Evolutionary conservation across 108 stramenopile species (phyloP).

Genomic region (Discostella pseudostelligera): DNA sequence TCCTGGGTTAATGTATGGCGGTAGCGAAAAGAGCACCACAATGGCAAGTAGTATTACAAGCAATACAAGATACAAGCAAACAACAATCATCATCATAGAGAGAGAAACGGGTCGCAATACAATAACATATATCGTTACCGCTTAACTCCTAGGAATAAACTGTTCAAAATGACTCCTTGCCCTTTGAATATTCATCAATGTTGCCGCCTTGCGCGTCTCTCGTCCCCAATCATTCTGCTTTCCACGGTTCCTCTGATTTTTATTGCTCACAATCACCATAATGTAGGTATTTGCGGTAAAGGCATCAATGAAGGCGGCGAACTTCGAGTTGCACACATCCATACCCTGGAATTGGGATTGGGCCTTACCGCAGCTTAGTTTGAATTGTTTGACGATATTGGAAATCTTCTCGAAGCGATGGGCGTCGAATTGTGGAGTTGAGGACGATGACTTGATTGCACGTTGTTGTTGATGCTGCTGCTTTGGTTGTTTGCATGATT

Average conservation of each 20-base stretch:
- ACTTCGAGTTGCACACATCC: slow-evolving; percentile 90
- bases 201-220: slow-evolving; percentile 81
- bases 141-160: slow-evolving; percentile 78
- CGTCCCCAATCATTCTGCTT: slow-evolving; percentile 35
- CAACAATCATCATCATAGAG: too few relatives aligned
- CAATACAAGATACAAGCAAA: too few relatives aligned
- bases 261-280: slow-evolving; percentile 94
- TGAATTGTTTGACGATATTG: slow-evolving; percentile 99
- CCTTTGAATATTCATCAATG: slow-evolving; percentile 90
- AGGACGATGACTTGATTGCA: slow-evolving; percentile 12
- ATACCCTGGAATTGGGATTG: slow-evolving; percentile 96
- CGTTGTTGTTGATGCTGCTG: slow-evolving; percentile 9
- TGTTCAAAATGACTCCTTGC: slow-evolving; percentile 92
- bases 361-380: slow-evolving; percentile 94
- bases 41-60: too few relatives aligned
- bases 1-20: too few relatives aligned
- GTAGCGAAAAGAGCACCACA: too few relatives aligned
- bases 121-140: not conserved
- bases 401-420: slow-evolving; percentile 99
- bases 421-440: slow-evolving; percentile 88
- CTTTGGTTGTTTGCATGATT: slow-evolving; percentile 1
- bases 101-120: too few relatives aligned
- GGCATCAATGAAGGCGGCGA: slow-evolving; percentile 92
- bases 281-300: slow-evolving; percentile 98
- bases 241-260: slow-evolving; percentile 24